Base-by-base conservation (phyloP, 345 rosid genomes). In the Microthlaspi erraticum region DNA sequence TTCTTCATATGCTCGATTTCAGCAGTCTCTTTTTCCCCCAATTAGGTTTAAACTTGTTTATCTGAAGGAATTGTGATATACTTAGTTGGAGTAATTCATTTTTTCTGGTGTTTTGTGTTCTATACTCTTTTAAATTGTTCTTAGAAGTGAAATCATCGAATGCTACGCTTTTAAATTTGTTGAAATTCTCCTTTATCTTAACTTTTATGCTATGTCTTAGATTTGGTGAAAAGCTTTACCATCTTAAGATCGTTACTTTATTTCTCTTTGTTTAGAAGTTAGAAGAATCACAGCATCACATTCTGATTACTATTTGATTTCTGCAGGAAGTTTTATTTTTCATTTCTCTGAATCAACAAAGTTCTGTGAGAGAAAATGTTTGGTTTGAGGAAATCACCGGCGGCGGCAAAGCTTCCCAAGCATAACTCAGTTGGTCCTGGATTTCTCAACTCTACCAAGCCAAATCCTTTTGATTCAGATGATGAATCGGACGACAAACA, bases 401-500 rank as follows among this genome's bases (percentile, higher is more conserved):
- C 86, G 0, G 20, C 86, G 26, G 26, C 26, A 19, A 88, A 79
- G 80, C 74, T 63, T 67, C 46, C 72, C 10, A 88, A 84, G 72
- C 91, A 86, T 69, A 76, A 77, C 80, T 71, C 82, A 1, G 83
- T 64, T 68, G 91, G 83, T 74, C 83, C 82, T 8, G 81, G 64
- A 7, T 74, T 51, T 26, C 63, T 51, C 58, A 60, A 60, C 7
- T 67, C 87, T 74, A 81, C 90, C 42, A 67, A 60, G 32, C 60
- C 90, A 8, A 91, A 91, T 82, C 99, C 96, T 2, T 94, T 94
- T 60, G 92, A 83, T 82, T 89, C 96, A 19, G 91, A 88, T 50
- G 89, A 89, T 33, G 93, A 81, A 44, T 68, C 73, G 20, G 92
- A 89, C 42, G 71, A 61, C 39, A 84, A 72, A 79, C 76, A 71